A percentile compares a stretch with the other conserved stretches of the same genome.
phyloP scores from a whole-genome alignment of 108 stramenopile genomes.

The Schizochytrium sp. region DNA sequence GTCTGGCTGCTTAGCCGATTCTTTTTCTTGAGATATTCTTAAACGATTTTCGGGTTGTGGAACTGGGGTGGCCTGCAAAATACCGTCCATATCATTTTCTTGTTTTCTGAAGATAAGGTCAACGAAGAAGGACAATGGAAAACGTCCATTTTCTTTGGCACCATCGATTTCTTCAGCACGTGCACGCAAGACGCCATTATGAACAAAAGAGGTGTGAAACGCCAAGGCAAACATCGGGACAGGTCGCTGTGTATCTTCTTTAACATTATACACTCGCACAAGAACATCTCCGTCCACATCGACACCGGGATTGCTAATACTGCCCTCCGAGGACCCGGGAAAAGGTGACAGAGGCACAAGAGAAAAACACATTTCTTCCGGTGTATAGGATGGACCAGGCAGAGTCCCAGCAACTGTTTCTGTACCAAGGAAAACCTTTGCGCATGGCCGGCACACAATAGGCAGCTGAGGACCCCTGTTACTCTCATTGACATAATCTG shows the following conservation, averaged over 20 bases:
- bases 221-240: conserved; percentile 59
- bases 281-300: conserved; percentile 35
- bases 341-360: not conserved
- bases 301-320: not conserved
- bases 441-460: not conserved
- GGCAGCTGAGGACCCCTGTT: not conserved
- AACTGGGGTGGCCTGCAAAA: not conserved
- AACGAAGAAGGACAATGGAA: conserved; percentile 41
- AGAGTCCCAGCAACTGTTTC: not conserved
- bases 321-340: not conserved
- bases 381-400: not conserved
- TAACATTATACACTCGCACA: not conserved
- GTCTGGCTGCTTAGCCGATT: too few species aligned
- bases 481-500: conserved; percentile 33
- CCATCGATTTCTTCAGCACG: conserved; percentile 22
- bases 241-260: not conserved
- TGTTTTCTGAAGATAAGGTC: conserved; percentile 16
- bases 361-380: conserved; percentile 39
- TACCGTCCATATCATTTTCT: not conserved
- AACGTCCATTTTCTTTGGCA: conserved; percentile 32
- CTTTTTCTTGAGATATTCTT: too few species aligned
- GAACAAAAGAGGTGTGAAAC: conserved; percentile 26
- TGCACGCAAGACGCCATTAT: conserved; percentile 48
- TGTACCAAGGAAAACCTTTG: conserved; percentile 16
- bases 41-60: too few species aligned